Evolutionary conservation across 176 grass and related monocot species (phyloP).

Genomic region (Triticum turgidum): DNA sequence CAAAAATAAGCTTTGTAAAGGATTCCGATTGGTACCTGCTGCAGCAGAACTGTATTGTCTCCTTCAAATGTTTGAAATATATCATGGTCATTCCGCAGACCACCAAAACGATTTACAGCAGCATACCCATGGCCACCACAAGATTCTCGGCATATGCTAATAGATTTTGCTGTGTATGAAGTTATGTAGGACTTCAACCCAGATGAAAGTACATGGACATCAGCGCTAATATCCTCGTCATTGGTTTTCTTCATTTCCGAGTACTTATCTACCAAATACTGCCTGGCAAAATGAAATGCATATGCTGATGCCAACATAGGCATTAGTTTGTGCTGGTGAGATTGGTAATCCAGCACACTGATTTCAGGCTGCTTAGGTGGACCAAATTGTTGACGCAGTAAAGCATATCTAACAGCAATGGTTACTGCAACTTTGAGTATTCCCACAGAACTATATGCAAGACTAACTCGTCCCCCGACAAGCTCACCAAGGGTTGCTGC

Average conservation of each 20-base stretch:
- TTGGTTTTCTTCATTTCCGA: constrained; percentile 91
- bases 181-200: constrained; percentile 95
- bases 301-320: constrained; percentile 95
- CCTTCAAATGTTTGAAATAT: constrained; percentile 99
- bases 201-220: constrained; percentile 88
- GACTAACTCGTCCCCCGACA: constrained; percentile 82
- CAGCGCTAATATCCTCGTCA: constrained; percentile 69
- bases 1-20: background rate
- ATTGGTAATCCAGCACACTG: constrained; percentile 91
- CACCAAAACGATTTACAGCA: constrained; percentile 91
- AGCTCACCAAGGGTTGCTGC: constrained; percentile 94
- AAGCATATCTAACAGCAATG: constrained; percentile 88
- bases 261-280: constrained; percentile 71
- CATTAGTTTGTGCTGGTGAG: constrained; percentile 95
- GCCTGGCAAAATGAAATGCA: constrained; percentile 87
- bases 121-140: constrained; percentile 98
- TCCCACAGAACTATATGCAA: constrained; percentile 82
- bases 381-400: constrained; percentile 93
- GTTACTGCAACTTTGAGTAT: constrained; percentile 89
- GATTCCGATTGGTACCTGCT: constrained; percentile 64
- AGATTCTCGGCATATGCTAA: constrained; percentile 85
- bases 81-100: constrained; percentile 91
- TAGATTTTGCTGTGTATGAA: constrained; percentile 88
- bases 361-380: constrained; percentile 88
- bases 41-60: constrained; percentile 95